These are phyloP conservation scores for Microglena sp. DNA, from an alignment of 139 green algal species.

Conservation along the genomic window DNA sequence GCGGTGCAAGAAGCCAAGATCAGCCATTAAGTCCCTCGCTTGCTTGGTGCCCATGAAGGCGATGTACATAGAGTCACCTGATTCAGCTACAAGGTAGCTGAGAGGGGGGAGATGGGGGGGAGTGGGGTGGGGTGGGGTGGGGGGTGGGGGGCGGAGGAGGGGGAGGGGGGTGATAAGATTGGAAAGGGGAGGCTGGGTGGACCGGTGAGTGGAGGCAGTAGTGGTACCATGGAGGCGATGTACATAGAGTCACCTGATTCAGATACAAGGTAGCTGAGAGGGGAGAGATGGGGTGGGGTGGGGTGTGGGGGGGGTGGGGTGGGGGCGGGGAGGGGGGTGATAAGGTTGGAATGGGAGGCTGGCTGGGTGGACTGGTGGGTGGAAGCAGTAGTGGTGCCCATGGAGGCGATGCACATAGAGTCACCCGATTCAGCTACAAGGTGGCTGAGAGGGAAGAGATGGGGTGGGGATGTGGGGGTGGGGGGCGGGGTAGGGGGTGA, in stretches of 20 bases:
- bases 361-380: no score
- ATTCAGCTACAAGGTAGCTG: constrained; percentile 55
- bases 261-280: background rate
- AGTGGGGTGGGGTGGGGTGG: background rate
- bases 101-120: background rate
- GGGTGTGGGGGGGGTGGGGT: no score
- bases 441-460: background rate
- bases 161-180: background rate
- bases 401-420: background rate
- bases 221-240: background rate
- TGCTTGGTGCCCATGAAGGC: constrained; percentile 52
- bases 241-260: background rate
- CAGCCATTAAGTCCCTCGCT: constrained; percentile 41
- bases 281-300: no score
- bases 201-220: background rate
- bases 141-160: background rate
- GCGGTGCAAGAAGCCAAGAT: constrained; percentile 34
- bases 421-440: constrained; percentile 26
- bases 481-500: no score
- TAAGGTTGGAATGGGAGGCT: background rate
- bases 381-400: background rate
- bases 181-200: background rate
- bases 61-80: constrained; percentile 35
- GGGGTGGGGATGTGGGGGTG: no score
- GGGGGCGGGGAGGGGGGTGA: no score